Base-by-base conservation (phyloP, 441 rosid genomes). In the Pelargonium fulgidum region DNA sequence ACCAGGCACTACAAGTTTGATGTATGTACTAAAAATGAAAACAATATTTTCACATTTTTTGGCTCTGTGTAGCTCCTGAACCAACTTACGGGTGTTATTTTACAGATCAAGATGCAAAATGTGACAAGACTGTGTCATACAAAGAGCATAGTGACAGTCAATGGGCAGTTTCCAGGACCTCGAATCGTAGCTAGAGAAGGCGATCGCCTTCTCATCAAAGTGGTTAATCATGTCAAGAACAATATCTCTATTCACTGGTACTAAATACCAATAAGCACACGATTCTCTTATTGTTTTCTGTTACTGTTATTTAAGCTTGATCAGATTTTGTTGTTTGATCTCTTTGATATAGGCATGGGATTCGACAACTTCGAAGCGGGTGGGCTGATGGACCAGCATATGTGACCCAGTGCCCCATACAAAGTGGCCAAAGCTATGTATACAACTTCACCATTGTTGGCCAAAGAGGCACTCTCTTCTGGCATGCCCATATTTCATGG, bases 191-290 rank as follows among this genome's bases (percentile, higher is more conserved):
- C 75, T 16, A 78, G 82, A 72, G 89, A 89, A 68, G 92, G 92
- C 33, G 88, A 86, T 64, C 78, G 81, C 52, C 85, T 89, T 64
- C 76, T 85, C 3, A 72, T 89, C 36, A 82, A 86, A 58, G 92
- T 87, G 33, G 85, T 86, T 3, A 89, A 89, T 68, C 71, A 79
- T 68, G 88, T 84, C 3, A 82, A 81, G 68, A 81, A 86, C 73
- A 89, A 89, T 81, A 74, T 86, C 75, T 81, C 96, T 6, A 86
- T 89, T 65, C 96, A 87, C 39, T 85, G 92, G 89, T 83, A 84
- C n/a, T n/a, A n/a, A n/a, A n/a, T n/a, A n/a, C n/a, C n/a, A n/a
- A n/a, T n/a, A n/a, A n/a, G n/a, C n/a, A n/a, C n/a, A n/a, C n/a
- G n/a, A n/a, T n/a, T n/a, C n/a, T n/a, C n/a, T n/a, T n/a, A n/a